Percentiles rank a stretch among this genome's conserved stretches.
Evolutionary conservation across 139 green algal species (phyloP).

Genomic region (Monoraphidium neglectum): DNA sequence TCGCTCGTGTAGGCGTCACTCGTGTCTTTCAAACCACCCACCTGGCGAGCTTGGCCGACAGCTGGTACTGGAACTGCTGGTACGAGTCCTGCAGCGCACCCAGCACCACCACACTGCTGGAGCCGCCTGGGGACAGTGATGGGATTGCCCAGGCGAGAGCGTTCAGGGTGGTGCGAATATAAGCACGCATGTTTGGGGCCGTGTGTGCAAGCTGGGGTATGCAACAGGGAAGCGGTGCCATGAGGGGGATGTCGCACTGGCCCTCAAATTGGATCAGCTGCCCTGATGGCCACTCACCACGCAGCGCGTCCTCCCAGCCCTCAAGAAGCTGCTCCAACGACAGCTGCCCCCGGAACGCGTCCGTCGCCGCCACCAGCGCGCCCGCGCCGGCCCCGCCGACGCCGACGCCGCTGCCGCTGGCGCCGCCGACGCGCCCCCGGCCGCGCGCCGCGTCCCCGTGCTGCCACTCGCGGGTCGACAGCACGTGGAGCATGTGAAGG

Average conservation of each 20-base stretch:
- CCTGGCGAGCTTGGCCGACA: conserved; percentile 68
- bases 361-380: too few species aligned
- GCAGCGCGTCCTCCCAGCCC: conserved; percentile 7
- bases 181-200: too few species aligned
- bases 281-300: too few species aligned
- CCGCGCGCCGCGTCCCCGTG: too few species aligned
- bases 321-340: background rate
- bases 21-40: background rate
- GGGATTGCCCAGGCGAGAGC: too few species aligned
- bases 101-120: conserved; percentile 56
- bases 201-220: too few species aligned
- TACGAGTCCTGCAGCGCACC: conserved; percentile 84
- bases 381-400: background rate
- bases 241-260: too few species aligned
- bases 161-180: too few species aligned
- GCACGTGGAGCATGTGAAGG: conserved; percentile 76
- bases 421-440: background rate
- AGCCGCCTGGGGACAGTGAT: conserved; percentile 2
- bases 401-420: background rate
- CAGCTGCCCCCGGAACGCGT: background rate
- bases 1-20: background rate
- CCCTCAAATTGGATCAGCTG: too few species aligned
- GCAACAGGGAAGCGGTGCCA: too few species aligned
- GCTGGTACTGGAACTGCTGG: conserved; percentile 81
- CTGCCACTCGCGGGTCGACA: conserved; percentile 73